Conservation (phyloP, 805 yeast species). For the Ogataea naganishii region DNA sequence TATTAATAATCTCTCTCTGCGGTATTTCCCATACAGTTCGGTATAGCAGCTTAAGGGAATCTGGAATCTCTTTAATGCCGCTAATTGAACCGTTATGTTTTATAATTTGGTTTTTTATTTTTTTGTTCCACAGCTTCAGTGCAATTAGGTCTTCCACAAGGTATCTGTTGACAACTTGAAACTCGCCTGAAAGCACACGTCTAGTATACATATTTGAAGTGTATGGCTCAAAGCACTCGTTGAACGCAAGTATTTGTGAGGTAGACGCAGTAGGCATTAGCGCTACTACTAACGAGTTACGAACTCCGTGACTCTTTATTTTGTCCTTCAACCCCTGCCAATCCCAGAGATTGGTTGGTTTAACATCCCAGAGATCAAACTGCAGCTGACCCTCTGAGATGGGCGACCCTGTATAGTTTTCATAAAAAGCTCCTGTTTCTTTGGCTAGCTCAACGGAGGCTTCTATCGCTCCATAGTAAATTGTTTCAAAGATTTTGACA, state of each 20-base stretch:
- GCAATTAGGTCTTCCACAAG: conserved; percentile 74
- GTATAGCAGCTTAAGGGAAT: conserved; percentile 66
- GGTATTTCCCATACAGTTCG: conserved; percentile 96
- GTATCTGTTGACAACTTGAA: conserved; percentile 85
- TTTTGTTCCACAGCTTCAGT: conserved; percentile 74
- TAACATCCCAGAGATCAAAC: conserved; percentile 77
- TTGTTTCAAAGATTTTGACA: conserved; percentile 86
- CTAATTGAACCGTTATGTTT: conserved; percentile 82
- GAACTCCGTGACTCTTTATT: conserved; percentile 55
- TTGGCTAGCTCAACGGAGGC: conserved; percentile 76
- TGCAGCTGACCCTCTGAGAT: conserved; percentile 80
- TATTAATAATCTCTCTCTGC: conserved; percentile 74
- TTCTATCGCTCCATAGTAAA: conserved; percentile 89
- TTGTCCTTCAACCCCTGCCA: conserved; percentile 67
- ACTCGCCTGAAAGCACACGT: conserved; percentile 89
- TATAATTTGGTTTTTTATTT: conserved; percentile 70
- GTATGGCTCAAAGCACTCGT: conserved; percentile 93
- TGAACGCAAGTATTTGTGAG: conserved; percentile 88
- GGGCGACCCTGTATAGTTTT: conserved; percentile 77
- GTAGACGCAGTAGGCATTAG: conserved; percentile 99
- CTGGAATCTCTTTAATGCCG: conserved; percentile 63
- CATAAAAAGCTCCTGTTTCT: conserved; percentile 54
- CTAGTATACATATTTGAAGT: conserved; percentile 90
- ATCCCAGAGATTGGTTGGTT: conserved; percentile 78
- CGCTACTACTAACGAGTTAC: conserved; percentile 84